Conservation (phyloP, 768 basidiomycete genomes). For the Pleurotus djamor region DNA sequence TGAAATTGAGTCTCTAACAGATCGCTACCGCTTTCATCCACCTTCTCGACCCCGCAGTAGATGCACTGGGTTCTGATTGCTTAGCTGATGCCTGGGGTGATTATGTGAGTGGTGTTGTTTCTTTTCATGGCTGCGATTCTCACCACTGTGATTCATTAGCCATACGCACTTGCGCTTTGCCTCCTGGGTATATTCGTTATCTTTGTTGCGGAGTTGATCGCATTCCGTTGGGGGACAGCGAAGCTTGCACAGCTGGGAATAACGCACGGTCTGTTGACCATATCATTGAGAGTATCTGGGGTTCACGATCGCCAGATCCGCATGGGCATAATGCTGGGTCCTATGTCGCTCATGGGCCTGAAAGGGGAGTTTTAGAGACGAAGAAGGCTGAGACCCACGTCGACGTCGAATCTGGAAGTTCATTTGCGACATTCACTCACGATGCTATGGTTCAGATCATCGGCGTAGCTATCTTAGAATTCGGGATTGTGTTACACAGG, state of each 20-base stretch:
- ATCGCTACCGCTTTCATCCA: constrained; percentile 92
- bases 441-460: constrained; percentile 67
- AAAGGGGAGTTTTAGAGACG: constrained; percentile 21
- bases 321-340: constrained; percentile 64
- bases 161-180: constrained; percentile 79
- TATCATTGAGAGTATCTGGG: no score
- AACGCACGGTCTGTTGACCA: constrained; percentile 44
- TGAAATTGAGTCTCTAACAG: constrained; percentile 28
- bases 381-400: neutral
- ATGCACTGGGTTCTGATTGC: constrained; percentile 69
- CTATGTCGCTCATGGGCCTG: constrained; percentile 73
- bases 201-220: constrained; percentile 82
- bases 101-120: constrained; percentile 54
- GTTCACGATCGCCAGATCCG: constrained; percentile 37
- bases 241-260: constrained; percentile 71
- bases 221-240: constrained; percentile 83
- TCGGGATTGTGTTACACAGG: constrained; percentile 90
- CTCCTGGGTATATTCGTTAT: constrained; percentile 80
- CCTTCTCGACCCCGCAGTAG: constrained; percentile 72
- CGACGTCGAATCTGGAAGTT: neutral
- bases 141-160: constrained; percentile 36
- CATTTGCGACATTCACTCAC: constrained; percentile 23
- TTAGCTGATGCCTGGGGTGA: constrained; percentile 64
- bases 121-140: neutral
- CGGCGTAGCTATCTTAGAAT: constrained; percentile 90